These are phyloP conservation scores for Brassica rapa DNA, from an alignment of 345 rosid genomes.

Conservation along the genomic window DNA sequence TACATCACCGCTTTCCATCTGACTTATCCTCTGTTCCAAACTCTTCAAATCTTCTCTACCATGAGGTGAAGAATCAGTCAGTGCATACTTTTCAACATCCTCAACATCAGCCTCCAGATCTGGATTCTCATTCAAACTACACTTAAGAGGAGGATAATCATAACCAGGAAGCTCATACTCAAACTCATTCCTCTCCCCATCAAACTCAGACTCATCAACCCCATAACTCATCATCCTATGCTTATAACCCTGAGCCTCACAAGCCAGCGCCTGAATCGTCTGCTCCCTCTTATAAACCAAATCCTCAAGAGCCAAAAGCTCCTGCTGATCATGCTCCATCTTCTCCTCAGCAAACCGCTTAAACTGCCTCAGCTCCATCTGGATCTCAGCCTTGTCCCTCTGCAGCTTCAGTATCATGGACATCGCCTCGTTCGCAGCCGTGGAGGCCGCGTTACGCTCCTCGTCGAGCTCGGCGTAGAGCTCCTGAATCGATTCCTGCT, in stretches of 20 bases:
- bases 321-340: conserved; percentile 92
- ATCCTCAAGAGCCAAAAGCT: conserved; percentile 71
- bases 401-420: conserved; percentile 95
- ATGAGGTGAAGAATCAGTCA: conserved; percentile 68
- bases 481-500: conserved; percentile 72
- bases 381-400: conserved; percentile 92
- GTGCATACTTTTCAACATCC: conserved; percentile 73
- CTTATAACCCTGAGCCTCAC: conserved; percentile 89
- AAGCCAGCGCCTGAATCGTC: conserved; percentile 69
- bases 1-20: conserved; percentile 72
- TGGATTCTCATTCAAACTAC: conserved; percentile 64
- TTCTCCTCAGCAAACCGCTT: conserved; percentile 89
- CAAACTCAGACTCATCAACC: conserved; percentile 69
- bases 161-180: conserved; percentile 52
- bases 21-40: conserved; percentile 67
- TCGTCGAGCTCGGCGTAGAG: conserved; percentile 76
- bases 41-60: conserved; percentile 56
- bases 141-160: conserved; percentile 83
- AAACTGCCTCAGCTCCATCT: conserved; percentile 93
- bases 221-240: conserved; percentile 96
- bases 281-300: conserved; percentile 89
- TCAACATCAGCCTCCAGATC: conserved; percentile 61
- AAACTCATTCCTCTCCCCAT: conserved; percentile 47
- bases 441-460: conserved; percentile 89
- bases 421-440: conserved; percentile 98